phyloP scores from a whole-genome alignment of 2,329 filamentous ascomycete genomes.

The Orbilia brochopaga region DNA sequence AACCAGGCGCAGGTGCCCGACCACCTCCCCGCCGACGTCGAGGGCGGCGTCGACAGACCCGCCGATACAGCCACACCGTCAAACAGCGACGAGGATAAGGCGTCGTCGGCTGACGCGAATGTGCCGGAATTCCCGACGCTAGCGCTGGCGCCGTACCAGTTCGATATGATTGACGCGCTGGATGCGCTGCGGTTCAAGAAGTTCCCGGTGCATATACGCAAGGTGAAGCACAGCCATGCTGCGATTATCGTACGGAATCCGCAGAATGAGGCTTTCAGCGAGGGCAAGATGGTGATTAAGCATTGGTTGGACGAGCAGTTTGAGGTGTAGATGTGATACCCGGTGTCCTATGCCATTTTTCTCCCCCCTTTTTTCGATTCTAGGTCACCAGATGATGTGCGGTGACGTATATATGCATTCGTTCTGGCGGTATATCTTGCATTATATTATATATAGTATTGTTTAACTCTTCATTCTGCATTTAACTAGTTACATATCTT shows the following conservation, averaged over 20 bases:
- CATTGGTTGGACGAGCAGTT: slow-evolving; percentile 85
- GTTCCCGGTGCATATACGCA: slow-evolving; percentile 75
- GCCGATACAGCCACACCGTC: neutral
- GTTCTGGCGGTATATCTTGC: too few species aligned
- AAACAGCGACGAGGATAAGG: slow-evolving; percentile 48
- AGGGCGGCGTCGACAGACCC: slow-evolving; percentile 13
- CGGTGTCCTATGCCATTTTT: neutral
- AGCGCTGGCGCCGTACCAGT: slow-evolving; percentile 79
- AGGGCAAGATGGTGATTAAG: slow-evolving; percentile 76
- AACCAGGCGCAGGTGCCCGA: slow-evolving; percentile 73
- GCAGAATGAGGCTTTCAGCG: slow-evolving; percentile 70
- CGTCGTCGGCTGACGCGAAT: neutral
- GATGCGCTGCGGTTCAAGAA: slow-evolving; percentile 71
- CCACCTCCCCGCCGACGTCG: slow-evolving; percentile 65
- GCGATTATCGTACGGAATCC: slow-evolving; percentile 80
- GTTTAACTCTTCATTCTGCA: too few species aligned
- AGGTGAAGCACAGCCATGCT: slow-evolving; percentile 80
- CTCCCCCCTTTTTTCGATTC: neutral
- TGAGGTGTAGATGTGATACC: slow-evolving; percentile 55
- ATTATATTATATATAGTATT: too few species aligned
- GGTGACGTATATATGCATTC: too few species aligned
- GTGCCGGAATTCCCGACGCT: slow-evolving; percentile 68
- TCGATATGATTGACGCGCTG: slow-evolving; percentile 79
- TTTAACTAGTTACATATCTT: too few species aligned
- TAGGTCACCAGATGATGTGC: too few species aligned